Conservation (phyloP, 2,329 filamentous ascomycete species). For the Ophiognomonia clavigignenti-juglandacearum region DNA sequence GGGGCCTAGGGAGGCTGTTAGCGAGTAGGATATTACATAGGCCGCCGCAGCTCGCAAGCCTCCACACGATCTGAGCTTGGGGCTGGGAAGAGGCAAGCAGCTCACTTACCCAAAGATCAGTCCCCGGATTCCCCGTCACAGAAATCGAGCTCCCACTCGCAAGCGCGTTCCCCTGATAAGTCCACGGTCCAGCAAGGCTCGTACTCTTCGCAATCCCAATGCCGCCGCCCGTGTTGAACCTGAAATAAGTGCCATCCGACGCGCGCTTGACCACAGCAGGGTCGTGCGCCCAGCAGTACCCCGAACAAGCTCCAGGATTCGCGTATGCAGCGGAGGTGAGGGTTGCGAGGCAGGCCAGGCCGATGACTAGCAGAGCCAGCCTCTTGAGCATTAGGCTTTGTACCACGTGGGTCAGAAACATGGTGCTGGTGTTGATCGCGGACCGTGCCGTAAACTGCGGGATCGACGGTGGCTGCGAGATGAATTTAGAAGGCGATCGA, state of each 20-base stretch:
- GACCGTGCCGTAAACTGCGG: background rate
- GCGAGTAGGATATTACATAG: background rate
- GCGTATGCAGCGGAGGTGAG: slow-evolving; percentile 21
- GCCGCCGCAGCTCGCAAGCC: background rate
- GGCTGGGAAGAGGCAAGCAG: too few relatives aligned
- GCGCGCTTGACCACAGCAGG: slow-evolving; percentile 32
- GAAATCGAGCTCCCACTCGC: slow-evolving; percentile 34
- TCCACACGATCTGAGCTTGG: too few relatives aligned
- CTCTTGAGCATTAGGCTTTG: background rate
- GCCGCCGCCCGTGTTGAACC: slow-evolving; percentile 31
- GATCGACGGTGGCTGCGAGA: background rate
- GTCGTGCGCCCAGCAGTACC: slow-evolving; percentile 33
- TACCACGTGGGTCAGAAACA: slow-evolving; percentile 4
- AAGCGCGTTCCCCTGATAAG: slow-evolving; percentile 34
- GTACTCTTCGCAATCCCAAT: slow-evolving; percentile 30
- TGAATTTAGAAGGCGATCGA: background rate
- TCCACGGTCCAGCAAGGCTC: slow-evolving; percentile 34
- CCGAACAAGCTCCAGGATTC: slow-evolving; percentile 29
- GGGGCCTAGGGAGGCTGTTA: slow-evolving; percentile 47
- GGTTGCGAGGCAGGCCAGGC: slow-evolving; percentile 10
- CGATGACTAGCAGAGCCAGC: slow-evolving; percentile 12
- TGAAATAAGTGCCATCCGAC: slow-evolving; percentile 33
- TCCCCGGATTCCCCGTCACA: slow-evolving; percentile 32
- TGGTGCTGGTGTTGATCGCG: slow-evolving; percentile 1
- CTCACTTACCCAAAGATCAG: slow-evolving; percentile 36